Base-by-base conservation (phyloP, 2,329 filamentous ascomycete species). In the Shiraia sp. region DNA sequence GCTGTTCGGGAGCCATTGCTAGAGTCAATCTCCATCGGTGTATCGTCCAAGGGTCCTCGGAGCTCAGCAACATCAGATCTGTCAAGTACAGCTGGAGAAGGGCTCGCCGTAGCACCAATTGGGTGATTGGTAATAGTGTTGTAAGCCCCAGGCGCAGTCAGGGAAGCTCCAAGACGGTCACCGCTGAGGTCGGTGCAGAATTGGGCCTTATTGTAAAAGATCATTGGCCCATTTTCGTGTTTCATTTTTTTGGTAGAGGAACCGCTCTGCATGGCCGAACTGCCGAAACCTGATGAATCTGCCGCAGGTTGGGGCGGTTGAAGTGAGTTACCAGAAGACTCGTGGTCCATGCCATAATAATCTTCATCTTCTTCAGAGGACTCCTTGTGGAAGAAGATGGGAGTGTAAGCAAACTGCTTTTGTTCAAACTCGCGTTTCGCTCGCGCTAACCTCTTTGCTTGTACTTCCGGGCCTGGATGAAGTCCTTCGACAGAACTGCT, bases 131-230 rank as follows among this genome's bases (percentile, higher is more conserved):
- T 61, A 7, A 69, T 45, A 10, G 53, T 47, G 15, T 65, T 53
- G 48, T 72, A 72, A 2, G 53, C 47, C 10, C 53, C 47, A 2
- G 57, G 47, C 19, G 52, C 47, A 7, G 52, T 48, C 13, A 42
- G 39, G 4, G 51, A 55, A 2, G 50, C 47, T 5, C 55, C 57
- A 7, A 47, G 42, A 15, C 55, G 73, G 54, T 90, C 86, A 2
- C 85, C 85, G 12, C 85, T 88, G 3, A 93, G 70, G 63, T 95
- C 90, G 1, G 85, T 90, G 64, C 84, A 93, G 64, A 93, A 95
- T 0, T 81, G 81, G 1, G 86, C 86, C 17, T 86, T 87, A 46
- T 80, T 88, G 64, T 92, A 95, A 61, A 91, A 95, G 13, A 92
- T 90, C 52, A 95, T 86, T 1, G 87, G 83, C 7, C 88, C 89